Conservation (phyloP, 2,329 filamentous ascomycete genomes). For the Sphaerulina musiva region DNA sequence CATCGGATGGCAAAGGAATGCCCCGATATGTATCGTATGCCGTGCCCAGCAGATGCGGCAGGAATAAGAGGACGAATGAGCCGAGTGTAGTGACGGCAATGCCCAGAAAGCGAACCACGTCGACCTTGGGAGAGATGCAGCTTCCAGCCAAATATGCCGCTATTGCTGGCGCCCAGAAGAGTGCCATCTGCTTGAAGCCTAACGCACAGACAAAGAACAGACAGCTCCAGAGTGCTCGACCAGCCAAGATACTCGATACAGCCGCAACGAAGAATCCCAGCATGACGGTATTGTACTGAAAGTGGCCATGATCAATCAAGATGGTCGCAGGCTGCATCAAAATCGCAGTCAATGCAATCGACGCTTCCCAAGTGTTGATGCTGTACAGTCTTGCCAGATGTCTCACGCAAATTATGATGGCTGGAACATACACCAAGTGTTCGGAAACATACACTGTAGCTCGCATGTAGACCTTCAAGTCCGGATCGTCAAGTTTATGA, state of each 20-base stretch:
- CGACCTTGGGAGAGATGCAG: conserved; percentile 70
- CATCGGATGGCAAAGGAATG: conserved; percentile 51
- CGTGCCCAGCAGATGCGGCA: conserved; percentile 68
- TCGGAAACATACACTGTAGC: conserved; percentile 86
- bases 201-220: conserved; percentile 89
- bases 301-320: conserved; percentile 89
- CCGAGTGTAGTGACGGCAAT: conserved; percentile 67
- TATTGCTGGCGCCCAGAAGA: conserved; percentile 91
- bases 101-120: conserved; percentile 60
- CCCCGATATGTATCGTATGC: conserved; percentile 61
- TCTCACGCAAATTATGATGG: conserved; percentile 75
- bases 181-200: conserved; percentile 99
- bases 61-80: conserved; percentile 67
- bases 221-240: conserved; percentile 77
- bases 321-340: conserved; percentile 87
- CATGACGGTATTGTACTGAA: conserved; percentile 99
- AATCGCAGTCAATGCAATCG: conserved; percentile 79
- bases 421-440: conserved; percentile 82
- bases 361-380: conserved; percentile 70
- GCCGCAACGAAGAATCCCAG: conserved; percentile 80
- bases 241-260: conserved; percentile 81
- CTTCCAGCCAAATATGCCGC: conserved; percentile 86
- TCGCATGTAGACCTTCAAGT: conserved; percentile 91
- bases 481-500: conserved; percentile 69
- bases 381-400: conserved; percentile 69